Conservation (phyloP, 2,329 filamentous ascomycete species). For the Aureobasidium namibiae region DNA sequence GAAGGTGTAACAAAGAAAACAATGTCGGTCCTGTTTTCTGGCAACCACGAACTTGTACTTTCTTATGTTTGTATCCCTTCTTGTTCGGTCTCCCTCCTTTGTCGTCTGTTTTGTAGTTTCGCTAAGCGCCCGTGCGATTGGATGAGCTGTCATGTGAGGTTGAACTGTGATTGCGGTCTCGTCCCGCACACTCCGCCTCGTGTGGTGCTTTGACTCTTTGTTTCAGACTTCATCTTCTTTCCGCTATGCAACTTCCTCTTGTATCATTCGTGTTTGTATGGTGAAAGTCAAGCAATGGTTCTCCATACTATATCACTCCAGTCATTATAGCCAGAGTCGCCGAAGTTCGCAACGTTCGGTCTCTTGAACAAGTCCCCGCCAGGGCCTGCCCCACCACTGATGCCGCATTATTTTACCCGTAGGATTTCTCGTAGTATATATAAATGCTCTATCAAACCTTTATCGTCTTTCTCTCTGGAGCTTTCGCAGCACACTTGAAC, state of each 20-base stretch:
- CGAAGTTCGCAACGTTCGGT: background rate
- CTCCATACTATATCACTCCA: background rate
- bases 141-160: slow-evolving; percentile 2
- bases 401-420: background rate
- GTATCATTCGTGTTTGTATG: background rate
- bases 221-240: background rate
- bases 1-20: slow-evolving; percentile 4
- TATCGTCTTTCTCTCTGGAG: background rate
- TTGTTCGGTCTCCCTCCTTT: background rate
- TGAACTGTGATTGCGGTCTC: background rate
- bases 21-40: background rate
- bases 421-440: background rate
- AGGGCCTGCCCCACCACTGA: background rate
- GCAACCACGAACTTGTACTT: background rate
- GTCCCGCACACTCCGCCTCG: background rate
- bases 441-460: background rate
- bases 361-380: background rate
- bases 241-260: background rate
- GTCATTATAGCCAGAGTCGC: background rate
- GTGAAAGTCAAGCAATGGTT: background rate
- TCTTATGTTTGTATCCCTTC: background rate
- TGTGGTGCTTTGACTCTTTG: background rate
- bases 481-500: too few relatives aligned
- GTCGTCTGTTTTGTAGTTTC: background rate
- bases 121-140: slow-evolving; percentile 8